Percentiles rank a stretch among this genome's conserved stretches.
phyloP scores from a whole-genome alignment of 1,139 yeast genomes.

The Protomyces inouyei region DNA sequence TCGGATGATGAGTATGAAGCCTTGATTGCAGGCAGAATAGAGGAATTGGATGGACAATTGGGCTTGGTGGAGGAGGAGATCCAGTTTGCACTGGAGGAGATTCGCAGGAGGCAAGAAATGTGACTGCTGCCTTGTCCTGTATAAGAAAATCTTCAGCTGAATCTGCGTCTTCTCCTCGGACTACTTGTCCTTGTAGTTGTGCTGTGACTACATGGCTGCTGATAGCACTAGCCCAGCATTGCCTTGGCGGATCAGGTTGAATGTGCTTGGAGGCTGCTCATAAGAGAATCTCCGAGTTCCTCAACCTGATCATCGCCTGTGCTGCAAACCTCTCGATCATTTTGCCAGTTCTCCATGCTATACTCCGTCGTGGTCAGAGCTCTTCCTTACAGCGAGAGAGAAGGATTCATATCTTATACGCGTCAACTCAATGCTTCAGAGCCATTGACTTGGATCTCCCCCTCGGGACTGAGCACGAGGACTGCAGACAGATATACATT shows the following conservation, averaged over 20 bases:
- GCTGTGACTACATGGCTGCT: too few species aligned
- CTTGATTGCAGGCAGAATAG: slow-evolving; percentile 3
- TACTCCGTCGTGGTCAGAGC: not conserved
- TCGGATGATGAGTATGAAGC: slow-evolving; percentile 17
- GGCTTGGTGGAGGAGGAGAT: slow-evolving; percentile 18
- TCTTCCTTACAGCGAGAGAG: slow-evolving; percentile 1
- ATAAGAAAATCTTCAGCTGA: too few species aligned
- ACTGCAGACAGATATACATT: not conserved
- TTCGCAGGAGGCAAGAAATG: not conserved
- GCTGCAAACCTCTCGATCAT: not conserved
- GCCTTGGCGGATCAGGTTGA: too few species aligned
- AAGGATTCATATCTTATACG: not conserved
- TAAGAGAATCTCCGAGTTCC: too few species aligned
- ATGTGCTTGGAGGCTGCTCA: too few species aligned
- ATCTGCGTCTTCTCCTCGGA: too few species aligned
- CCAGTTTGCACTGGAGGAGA: not conserved
- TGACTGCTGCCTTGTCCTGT: too few species aligned
- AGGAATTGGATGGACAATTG: slow-evolving; percentile 12
- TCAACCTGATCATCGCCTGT: too few species aligned
- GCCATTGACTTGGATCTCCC: too few species aligned
- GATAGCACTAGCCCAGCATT: too few species aligned
- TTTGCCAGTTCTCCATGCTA: not conserved
- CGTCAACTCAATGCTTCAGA: not conserved
- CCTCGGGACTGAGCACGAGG: not conserved
- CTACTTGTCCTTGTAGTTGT: too few species aligned